These are phyloP conservation scores for Sporisorium exsertum DNA, from an alignment of 1,284 basidiomycete species.

Conservation along the genomic window DNA sequence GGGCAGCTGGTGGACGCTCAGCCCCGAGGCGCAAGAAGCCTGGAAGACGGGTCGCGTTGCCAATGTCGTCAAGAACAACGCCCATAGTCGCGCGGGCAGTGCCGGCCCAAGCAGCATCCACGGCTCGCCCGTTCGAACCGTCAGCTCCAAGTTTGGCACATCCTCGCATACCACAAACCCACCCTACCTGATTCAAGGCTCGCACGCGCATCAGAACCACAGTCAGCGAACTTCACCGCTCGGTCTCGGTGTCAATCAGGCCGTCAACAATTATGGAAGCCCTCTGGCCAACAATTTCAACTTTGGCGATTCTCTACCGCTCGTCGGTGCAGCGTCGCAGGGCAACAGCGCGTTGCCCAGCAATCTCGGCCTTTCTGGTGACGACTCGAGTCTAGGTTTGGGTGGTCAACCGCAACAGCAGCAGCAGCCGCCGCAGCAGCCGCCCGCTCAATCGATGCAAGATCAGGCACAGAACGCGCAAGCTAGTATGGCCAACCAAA, in stretches of 20 bases:
- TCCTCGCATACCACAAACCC: constrained; percentile 42
- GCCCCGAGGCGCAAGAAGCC: constrained; percentile 62
- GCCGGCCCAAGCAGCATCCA: constrained; percentile 57
- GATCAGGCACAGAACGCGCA: constrained; percentile 50
- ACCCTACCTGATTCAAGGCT: constrained; percentile 48
- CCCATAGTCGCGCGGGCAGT: constrained; percentile 50
- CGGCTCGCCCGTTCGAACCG: constrained; percentile 49
- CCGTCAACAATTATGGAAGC: constrained; percentile 31
- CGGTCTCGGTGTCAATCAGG: constrained; percentile 37
- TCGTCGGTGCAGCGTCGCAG: constrained; percentile 14
- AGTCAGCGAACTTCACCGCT: constrained; percentile 52
- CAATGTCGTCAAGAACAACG: constrained; percentile 60
- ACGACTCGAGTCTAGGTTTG: constrained; percentile 15
- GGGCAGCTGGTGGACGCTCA: constrained; percentile 68
- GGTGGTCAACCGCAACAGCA: constrained; percentile 23
- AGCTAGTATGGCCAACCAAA: constrained; percentile 35
- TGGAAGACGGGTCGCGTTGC: constrained; percentile 63
- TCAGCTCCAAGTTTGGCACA: constrained; percentile 50
- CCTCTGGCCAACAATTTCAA: constrained; percentile 50
- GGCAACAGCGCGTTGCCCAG: constrained; percentile 30
- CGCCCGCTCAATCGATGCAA: constrained; percentile 34
- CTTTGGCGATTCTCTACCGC: constrained; percentile 37
- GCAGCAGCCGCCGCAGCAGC: constrained; percentile 26
- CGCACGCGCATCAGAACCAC: constrained; percentile 46
- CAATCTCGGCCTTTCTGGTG: constrained; percentile 27